Evolutionary conservation across 768 basidiomycete genomes (phyloP).

Genomic region (Pisolithus orientalis): DNA sequence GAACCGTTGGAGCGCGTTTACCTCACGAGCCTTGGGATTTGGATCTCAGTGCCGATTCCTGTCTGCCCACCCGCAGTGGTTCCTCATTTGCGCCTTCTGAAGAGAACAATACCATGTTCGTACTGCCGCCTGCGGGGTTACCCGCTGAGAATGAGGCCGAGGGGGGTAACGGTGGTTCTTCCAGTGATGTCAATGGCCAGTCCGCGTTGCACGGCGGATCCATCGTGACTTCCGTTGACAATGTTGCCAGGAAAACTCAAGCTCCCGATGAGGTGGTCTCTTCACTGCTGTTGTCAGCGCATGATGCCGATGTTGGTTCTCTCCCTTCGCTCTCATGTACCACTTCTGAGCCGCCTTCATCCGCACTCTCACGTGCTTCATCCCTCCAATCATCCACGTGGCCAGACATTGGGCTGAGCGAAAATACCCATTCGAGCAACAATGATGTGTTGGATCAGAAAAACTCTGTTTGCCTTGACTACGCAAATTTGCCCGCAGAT

Average conservation of each 20-base stretch:
- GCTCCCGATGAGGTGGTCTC: slow-evolving; percentile 14
- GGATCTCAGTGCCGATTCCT: slow-evolving; percentile 13
- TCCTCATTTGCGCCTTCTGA: not conserved
- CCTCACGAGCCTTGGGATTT: slow-evolving; percentile 39
- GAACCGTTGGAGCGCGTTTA: slow-evolving; percentile 35
- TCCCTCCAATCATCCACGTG: slow-evolving; percentile 34
- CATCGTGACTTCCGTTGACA: slow-evolving; percentile 1
- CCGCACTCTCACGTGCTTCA: slow-evolving; percentile 38
- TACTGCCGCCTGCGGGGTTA: not conserved
- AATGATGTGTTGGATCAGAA: slow-evolving; percentile 5
- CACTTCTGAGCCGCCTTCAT: slow-evolving; percentile 26
- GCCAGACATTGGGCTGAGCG: slow-evolving; percentile 10
- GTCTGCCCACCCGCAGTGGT: slow-evolving; percentile 1
- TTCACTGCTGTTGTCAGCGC: slow-evolving; percentile 15
- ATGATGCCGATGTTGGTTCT: slow-evolving; percentile 26
- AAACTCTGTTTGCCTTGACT: slow-evolving; percentile 1
- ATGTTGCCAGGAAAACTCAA: slow-evolving; percentile 1
- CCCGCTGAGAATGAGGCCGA: not conserved
- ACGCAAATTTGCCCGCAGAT: slow-evolving; percentile 3
- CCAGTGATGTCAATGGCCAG: slow-evolving; percentile 2
- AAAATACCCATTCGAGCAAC: slow-evolving; percentile 15
- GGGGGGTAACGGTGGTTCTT: not conserved
- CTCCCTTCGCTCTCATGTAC: slow-evolving; percentile 29
- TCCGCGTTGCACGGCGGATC: slow-evolving; percentile 6
- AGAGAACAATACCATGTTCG: not conserved